These are phyloP conservation scores for Blastobotrys arbuscula DNA, from an alignment of 1,139 yeast species.

Conservation along the genomic window DNA sequence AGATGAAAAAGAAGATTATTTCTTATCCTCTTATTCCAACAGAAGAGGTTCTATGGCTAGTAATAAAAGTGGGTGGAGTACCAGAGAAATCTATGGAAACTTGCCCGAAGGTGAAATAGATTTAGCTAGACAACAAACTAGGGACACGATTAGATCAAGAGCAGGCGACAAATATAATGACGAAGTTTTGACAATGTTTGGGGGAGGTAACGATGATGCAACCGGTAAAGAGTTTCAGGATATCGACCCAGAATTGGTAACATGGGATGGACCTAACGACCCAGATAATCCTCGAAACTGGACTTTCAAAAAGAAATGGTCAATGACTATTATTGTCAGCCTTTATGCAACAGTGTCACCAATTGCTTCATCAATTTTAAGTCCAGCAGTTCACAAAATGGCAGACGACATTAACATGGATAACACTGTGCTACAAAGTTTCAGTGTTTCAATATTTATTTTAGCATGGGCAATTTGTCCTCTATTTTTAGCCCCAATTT, in stretches of 20 bases:
- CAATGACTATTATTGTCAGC: slow-evolving; percentile 46
- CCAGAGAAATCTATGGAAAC: slow-evolving; percentile 25
- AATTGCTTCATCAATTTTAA: slow-evolving; percentile 52
- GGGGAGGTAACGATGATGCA: slow-evolving; percentile 17
- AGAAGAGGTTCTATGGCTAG: background rate
- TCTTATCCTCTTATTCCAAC: background rate
- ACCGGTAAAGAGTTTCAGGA: slow-evolving; percentile 39
- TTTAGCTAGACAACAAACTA: slow-evolving; percentile 24
- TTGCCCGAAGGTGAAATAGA: slow-evolving; percentile 13
- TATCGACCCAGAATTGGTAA: slow-evolving; percentile 56
- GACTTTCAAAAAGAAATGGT: slow-evolving; percentile 39
- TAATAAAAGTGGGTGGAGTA: slow-evolving; percentile 5
- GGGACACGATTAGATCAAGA: slow-evolving; percentile 26
- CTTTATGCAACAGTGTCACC: slow-evolving; percentile 53
- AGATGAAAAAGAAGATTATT: background rate
- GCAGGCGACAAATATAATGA: slow-evolving; percentile 17
- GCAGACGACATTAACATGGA: slow-evolving; percentile 41
- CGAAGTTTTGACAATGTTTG: slow-evolving; percentile 17
- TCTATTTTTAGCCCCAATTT: slow-evolving; percentile 53
- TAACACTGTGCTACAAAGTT: slow-evolving; percentile 38
- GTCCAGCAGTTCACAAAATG: slow-evolving; percentile 52
- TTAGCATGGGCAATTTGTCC: slow-evolving; percentile 63
- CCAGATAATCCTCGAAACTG: slow-evolving; percentile 60
- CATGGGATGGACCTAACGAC: slow-evolving; percentile 61
- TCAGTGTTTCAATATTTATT: slow-evolving; percentile 54